These are phyloP conservation scores for Ceratocystis lukuohia DNA, from an alignment of 2,329 filamentous ascomycete species.

Conservation along the genomic window DNA sequence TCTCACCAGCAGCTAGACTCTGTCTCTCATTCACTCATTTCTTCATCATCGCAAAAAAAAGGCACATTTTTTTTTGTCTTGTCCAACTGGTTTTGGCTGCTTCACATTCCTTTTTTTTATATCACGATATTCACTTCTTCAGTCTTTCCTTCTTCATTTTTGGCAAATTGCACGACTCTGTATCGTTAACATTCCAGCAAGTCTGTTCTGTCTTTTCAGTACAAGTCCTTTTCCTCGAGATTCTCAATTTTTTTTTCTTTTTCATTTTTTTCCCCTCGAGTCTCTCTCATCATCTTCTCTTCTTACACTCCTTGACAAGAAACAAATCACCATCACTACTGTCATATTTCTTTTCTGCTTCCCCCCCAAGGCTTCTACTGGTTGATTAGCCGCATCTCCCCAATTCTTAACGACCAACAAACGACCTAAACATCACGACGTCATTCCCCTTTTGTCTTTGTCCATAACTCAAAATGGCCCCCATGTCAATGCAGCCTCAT, in stretches of 20 bases:
- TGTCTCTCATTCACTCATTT: constrained; percentile 19
- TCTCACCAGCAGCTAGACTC: constrained; percentile 16
- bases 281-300: constrained; percentile 5
- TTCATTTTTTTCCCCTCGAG: neutral
- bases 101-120: constrained; percentile 17
- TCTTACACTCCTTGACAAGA: constrained; percentile 3
- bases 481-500: constrained; percentile 28
- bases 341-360: neutral
- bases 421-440: constrained; percentile 19
- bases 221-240: constrained; percentile 1
- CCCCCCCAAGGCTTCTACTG: neutral
- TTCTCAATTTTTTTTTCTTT: neutral
- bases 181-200: neutral
- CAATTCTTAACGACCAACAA: constrained; percentile 11
- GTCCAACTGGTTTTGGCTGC: constrained; percentile 22
- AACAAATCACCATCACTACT: neutral
- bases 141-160: constrained; percentile 1
- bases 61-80: constrained; percentile 15
- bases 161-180: neutral
- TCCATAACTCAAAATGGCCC: constrained; percentile 32
- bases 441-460: neutral
- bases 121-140: constrained; percentile 1
- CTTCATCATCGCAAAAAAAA: constrained; percentile 1
- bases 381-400: constrained; percentile 7
- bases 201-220: neutral